Base-by-base conservation (phyloP, 2,329 filamentous ascomycete species). In the Amauroascus niger region DNA sequence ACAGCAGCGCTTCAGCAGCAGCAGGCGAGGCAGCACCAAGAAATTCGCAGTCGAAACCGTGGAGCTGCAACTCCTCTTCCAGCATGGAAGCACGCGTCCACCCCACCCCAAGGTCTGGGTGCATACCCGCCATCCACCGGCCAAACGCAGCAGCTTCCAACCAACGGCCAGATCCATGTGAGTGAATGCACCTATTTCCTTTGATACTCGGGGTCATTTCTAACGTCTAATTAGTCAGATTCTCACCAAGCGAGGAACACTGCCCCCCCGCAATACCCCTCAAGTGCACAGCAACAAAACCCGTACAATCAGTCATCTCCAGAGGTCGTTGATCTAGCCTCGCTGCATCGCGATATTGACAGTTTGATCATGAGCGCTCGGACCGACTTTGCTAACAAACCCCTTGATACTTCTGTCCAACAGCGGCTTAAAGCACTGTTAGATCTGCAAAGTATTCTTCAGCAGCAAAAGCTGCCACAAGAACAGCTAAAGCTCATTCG, bases 401-500 rank as follows among this genome's bases (percentile, higher is more conserved):
- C 86, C 57, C 80, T 84, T 75, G 87, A 95, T 75, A 72, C 77
- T 70, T 80, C 82, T 71, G 78, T 88, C 66, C 84, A 88, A 67
- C 84, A 81, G 65, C 87, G 86, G 71, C 75, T 95, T 65, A 87
- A 88, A 72, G 88, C 89, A 58, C 80, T 96, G 62, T 75, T 90
- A 70, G 87, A 93, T 69, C 79, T 97, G 59, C 88, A 95, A 73
- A 82, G 78, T 61, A 80, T 91, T 60, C 75, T 96, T 65, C 82
- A 87, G 68, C 84, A 78, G 62, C 86, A 88, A 69, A 83, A 84
- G 65, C 77, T 95, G 67, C 84, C 84, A 56, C 82, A 83, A 63
- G 84, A 90, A 65, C 87, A 95, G 73, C 79, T 95, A 67, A 82
- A 86, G 71, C 81, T 86, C 68, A 86, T 95, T 71, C 87, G 85